Evolutionary conservation across 805 yeast genomes (phyloP).

Genomic region (Barnettozyma siamensis): DNA sequence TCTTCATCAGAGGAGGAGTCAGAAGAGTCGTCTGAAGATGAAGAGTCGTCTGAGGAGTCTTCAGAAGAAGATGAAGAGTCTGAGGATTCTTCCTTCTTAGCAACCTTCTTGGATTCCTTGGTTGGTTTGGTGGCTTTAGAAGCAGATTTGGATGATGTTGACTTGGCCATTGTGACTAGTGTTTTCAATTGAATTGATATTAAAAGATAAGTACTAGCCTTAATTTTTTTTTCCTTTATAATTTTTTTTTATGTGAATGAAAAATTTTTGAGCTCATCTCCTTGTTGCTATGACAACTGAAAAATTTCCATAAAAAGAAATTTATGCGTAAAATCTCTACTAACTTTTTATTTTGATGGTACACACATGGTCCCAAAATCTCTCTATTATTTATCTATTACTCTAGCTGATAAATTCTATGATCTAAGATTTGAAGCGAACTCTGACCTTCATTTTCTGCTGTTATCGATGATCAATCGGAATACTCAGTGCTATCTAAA

Average conservation of each 20-base stretch:
- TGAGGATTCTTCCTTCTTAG: conserved; percentile 5
- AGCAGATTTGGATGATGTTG: conserved; percentile 13
- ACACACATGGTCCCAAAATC: no score
- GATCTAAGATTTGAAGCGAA: no score
- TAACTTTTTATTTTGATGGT: no score
- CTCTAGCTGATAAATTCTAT: neutral
- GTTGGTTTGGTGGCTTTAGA: neutral
- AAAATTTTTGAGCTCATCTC: conserved; percentile 16
- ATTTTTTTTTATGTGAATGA: conserved; percentile 12
- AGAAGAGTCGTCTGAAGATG: conserved; percentile 13
- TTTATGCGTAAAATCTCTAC: no score
- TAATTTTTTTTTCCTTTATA: neutral
- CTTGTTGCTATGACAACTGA: conserved; percentile 13
- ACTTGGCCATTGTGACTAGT: conserved; percentile 19
- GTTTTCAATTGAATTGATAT: neutral
- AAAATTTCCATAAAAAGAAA: neutral
- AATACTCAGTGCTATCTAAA: conserved; percentile 51
- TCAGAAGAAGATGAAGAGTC: conserved; percentile 1
- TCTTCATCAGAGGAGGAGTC: conserved; percentile 18
- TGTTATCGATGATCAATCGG: no score
- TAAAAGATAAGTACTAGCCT: no score
- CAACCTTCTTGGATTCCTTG: conserved; percentile 8
- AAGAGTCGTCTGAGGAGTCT: conserved; percentile 17
- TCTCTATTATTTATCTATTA: no score
- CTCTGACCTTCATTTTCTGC: no score